Conservation (phyloP, 1,139 yeast genomes). For the Blastobotrys raffinosifermentans region DNA sequence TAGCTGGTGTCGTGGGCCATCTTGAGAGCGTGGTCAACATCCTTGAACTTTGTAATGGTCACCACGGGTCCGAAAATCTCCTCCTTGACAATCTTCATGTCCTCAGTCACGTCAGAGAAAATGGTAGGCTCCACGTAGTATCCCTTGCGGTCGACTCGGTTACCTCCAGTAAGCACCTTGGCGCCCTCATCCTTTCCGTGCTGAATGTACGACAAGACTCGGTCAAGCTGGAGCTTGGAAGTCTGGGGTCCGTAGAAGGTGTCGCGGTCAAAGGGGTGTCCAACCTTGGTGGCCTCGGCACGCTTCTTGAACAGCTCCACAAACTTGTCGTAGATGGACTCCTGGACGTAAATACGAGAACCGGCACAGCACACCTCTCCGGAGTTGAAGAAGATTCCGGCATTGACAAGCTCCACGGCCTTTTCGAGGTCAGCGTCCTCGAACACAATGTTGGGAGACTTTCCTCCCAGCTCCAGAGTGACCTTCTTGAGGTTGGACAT, state of each 20-base stretch:
- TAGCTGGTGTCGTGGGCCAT: slow-evolving; percentile 69
- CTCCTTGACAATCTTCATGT: slow-evolving; percentile 66
- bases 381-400: slow-evolving; percentile 64
- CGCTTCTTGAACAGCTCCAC: slow-evolving; percentile 48
- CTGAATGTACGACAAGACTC: slow-evolving; percentile 64
- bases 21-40: slow-evolving; percentile 61
- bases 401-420: slow-evolving; percentile 50
- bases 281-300: slow-evolving; percentile 44
- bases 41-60: slow-evolving; percentile 63
- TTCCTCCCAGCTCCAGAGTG: slow-evolving; percentile 75
- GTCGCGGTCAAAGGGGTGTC: slow-evolving; percentile 68
- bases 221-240: slow-evolving; percentile 63
- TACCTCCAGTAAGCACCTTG: slow-evolving; percentile 68
- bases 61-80: slow-evolving; percentile 89
- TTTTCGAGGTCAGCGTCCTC: slow-evolving; percentile 58
- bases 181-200: slow-evolving; percentile 72
- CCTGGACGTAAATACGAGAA: slow-evolving; percentile 70
- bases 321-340: slow-evolving; percentile 59
- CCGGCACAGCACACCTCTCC: slow-evolving; percentile 86
- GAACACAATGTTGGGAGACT: slow-evolving; percentile 71
- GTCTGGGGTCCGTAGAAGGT: slow-evolving; percentile 82
- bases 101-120: slow-evolving; percentile 62
- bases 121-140: slow-evolving; percentile 77
- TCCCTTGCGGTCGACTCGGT: slow-evolving; percentile 53
- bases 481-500: slow-evolving; percentile 62